Conservation (phyloP, 148 eudicot genomes). For the Fagopyrum esculentum region DNA sequence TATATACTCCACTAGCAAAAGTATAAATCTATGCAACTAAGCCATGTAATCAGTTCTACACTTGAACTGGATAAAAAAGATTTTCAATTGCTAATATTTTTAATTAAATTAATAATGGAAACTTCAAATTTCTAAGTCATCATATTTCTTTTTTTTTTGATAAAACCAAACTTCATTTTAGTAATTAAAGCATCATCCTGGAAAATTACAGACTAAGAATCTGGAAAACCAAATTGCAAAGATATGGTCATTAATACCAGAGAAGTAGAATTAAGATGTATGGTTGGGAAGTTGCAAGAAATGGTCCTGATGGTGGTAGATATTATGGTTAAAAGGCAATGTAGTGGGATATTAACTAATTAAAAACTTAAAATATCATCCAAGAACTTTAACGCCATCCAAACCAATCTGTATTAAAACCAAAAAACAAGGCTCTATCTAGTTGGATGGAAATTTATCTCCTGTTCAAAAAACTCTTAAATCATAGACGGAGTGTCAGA, state of each 20-base stretch:
- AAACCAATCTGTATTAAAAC: not conserved
- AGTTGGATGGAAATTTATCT: not conserved
- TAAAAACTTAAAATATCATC: not conserved
- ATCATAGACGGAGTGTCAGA: not conserved
- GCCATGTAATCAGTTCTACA: not conserved
- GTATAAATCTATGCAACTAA: not conserved
- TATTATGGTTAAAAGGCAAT: not conserved
- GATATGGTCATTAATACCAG: not conserved
- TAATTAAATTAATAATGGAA: not conserved
- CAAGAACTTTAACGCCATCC: not conserved
- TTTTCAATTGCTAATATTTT: not conserved
- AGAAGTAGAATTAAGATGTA: not conserved
- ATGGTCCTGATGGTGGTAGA: not conserved
- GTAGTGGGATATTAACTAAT: not conserved
- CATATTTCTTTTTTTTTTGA: not conserved
- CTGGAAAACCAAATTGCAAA: too few relatives aligned
- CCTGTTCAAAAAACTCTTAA: not conserved
- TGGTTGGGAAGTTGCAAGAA: not conserved
- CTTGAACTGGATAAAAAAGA: not conserved
- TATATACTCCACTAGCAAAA: not conserved
- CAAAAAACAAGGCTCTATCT: not conserved
- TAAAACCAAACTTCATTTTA: too few relatives aligned
- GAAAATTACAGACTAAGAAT: too few relatives aligned
- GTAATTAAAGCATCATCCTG: too few relatives aligned
- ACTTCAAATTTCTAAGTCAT: not conserved